Percentiles rank a stretch among this genome's conserved stretches.
Evolutionary conservation across 2,329 filamentous ascomycete species (phyloP).

Genomic region (Trichophyton simii): DNA sequence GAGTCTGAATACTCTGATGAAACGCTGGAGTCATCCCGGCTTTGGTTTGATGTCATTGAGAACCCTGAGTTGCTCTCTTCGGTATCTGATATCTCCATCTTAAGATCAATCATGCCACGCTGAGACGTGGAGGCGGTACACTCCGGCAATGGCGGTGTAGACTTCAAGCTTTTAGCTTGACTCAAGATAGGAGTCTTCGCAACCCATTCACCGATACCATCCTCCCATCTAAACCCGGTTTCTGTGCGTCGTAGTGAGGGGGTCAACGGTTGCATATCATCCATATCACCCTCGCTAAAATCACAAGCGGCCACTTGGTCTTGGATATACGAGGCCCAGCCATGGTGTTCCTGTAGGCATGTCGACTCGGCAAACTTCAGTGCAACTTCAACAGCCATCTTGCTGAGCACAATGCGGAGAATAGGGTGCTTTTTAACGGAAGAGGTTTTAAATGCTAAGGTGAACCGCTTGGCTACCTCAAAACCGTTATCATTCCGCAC

Average conservation of each 20-base stretch:
- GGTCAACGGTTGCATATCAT: conserved; percentile 11
- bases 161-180: neutral
- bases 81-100: neutral
- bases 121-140: neutral
- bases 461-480: conserved; percentile 17
- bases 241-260: conserved; percentile 8
- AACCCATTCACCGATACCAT: conserved; percentile 47
- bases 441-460: conserved; percentile 18
- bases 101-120: neutral
- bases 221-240: conserved; percentile 40
- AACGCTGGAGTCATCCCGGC: neutral
- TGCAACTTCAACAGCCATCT: conserved; percentile 28
- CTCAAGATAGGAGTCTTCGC: conserved; percentile 18
- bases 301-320: conserved; percentile 20
- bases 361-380: conserved; percentile 31
- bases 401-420: conserved; percentile 22
- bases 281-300: neutral
- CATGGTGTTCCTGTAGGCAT: conserved; percentile 26
- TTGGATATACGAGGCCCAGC: conserved; percentile 30
- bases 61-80: neutral
- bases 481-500: conserved; percentile 13
- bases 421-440: conserved; percentile 13
- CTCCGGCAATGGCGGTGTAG: neutral
- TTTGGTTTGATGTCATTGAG: neutral
- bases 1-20: neutral